Evolutionary conservation across 805 yeast genomes (phyloP).

Genomic region (Priceomyces haplophilus): DNA sequence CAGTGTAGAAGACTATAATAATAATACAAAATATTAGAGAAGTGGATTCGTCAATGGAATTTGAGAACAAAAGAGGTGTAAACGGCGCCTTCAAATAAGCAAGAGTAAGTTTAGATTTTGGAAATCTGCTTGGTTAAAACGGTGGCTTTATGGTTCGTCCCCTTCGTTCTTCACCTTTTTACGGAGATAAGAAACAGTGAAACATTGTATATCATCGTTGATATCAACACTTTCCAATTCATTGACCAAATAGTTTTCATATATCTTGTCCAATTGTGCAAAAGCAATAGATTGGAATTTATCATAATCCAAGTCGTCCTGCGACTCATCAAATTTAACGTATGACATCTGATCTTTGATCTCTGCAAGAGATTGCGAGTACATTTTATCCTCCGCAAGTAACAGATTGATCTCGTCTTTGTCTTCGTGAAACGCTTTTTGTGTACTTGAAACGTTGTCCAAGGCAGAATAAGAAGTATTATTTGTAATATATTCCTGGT

Average conservation of each 20-base stretch:
- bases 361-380: slow-evolving; percentile 21
- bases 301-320: slow-evolving; percentile 23
- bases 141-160: neutral
- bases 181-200: slow-evolving; percentile 27
- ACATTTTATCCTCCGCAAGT: slow-evolving; percentile 33
- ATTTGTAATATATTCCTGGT: slow-evolving; percentile 40
- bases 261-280: slow-evolving; percentile 19
- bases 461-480: slow-evolving; percentile 37
- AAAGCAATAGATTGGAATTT: slow-evolving; percentile 22
- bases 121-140: no score
- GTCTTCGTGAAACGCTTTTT: slow-evolving; percentile 40
- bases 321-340: neutral
- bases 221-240: slow-evolving; percentile 5
- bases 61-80: no score
- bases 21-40: no score
- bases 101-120: no score
- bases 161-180: slow-evolving; percentile 25
- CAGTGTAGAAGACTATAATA: no score
- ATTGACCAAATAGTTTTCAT: slow-evolving; percentile 10
- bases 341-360: slow-evolving; percentile 15
- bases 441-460: slow-evolving; percentile 35
- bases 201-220: slow-evolving; percentile 18
- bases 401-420: slow-evolving; percentile 35
- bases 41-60: no score
- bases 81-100: no score